Base-by-base conservation (phyloP, 2,329 filamentous ascomycete genomes). In the Dendryphion nanum region DNA sequence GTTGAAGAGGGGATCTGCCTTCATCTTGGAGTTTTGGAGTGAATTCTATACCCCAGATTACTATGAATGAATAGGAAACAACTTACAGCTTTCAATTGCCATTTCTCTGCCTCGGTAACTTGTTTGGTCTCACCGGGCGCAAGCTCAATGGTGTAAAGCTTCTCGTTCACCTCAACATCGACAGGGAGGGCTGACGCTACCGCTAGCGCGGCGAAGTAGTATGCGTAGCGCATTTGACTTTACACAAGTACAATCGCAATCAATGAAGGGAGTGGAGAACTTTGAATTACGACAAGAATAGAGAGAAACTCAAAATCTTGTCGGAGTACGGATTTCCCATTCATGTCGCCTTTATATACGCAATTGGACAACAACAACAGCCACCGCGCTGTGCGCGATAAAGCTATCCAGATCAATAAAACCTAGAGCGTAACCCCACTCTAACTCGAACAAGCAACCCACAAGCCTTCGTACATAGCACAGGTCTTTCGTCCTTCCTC, bases 81-180 rank as follows among this genome's bases (percentile, higher is more conserved):
- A 35, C 14, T 26, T 35, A 91, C 87, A 51, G 87, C 75, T 59
- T 83, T 82, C 50, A 95, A 71, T 63, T 83, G 81, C 87, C 89
- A 95, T 70, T 95, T 95, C 70, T 94, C 81, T 10, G 13, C 24
- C 18, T 37, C 34, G 2, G 34, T 37, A 16, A 37, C 34, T 14
- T 37, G n/a, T 29, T 19, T 15, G n/a, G 34, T 37, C 15, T 17
- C 34, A 16, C 34, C 34, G 4, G 34, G 34, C 24, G 13, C 34
- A n/a, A 37, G 24, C 18, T 37, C 34, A 16, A 37, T 29, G 6
- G 34, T 37, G 24, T 30, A 30, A 8, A 30, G 16, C 29, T 30
- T n/a, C 23, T 26, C 23, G 10, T n/a, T n/a, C n/a, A n/a, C 10
- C n/a, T n/a, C n/a, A n/a, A n/a, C n/a, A n/a, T n/a, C n/a, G 10